Evolutionary conservation across 2,329 filamentous ascomycete species (phyloP).

Genomic region (Calycina herbarum): DNA sequence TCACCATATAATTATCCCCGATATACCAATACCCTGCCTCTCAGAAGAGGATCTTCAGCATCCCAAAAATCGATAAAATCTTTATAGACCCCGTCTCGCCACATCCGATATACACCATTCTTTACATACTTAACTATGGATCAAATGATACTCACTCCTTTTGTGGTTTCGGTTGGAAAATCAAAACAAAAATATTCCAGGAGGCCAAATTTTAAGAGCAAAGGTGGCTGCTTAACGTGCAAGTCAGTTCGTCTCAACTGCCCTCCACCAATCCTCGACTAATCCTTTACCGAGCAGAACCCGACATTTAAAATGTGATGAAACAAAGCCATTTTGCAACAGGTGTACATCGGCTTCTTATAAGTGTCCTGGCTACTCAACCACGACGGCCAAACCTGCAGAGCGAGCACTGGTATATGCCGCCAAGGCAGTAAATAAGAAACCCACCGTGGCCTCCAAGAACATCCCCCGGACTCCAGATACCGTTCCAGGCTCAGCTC

Average conservation of each 20-base stretch:
- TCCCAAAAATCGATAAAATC: too few species aligned
- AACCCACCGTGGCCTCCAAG: neutral
- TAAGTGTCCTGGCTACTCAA: conserved; percentile 1
- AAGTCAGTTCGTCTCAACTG: neutral
- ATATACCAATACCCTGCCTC: too few species aligned
- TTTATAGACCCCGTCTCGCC: neutral
- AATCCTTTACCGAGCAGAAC: neutral
- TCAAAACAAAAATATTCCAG: neutral
- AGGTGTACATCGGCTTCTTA: neutral
- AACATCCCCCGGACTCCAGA: neutral
- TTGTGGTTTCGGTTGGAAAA: neutral
- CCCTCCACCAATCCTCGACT: neutral
- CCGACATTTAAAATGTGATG: conserved; percentile 9
- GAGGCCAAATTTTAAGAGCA: conserved; percentile 4
- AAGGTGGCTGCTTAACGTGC: conserved; percentile 4
- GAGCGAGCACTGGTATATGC: neutral
- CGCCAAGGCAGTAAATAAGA: neutral
- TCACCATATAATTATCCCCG: too few species aligned
- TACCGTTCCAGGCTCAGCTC: neutral
- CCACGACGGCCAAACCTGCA: neutral
- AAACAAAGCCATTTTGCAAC: conserved; percentile 4
- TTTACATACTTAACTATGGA: neutral
- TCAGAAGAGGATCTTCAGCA: too few species aligned
- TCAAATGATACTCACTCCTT: conserved; percentile 5
- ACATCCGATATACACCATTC: neutral